Percentiles rank a stretch among this genome's conserved stretches.
Evolutionary conservation across 2,329 filamentous ascomycete species (phyloP).

Genomic region (Thelonectria rubi): DNA sequence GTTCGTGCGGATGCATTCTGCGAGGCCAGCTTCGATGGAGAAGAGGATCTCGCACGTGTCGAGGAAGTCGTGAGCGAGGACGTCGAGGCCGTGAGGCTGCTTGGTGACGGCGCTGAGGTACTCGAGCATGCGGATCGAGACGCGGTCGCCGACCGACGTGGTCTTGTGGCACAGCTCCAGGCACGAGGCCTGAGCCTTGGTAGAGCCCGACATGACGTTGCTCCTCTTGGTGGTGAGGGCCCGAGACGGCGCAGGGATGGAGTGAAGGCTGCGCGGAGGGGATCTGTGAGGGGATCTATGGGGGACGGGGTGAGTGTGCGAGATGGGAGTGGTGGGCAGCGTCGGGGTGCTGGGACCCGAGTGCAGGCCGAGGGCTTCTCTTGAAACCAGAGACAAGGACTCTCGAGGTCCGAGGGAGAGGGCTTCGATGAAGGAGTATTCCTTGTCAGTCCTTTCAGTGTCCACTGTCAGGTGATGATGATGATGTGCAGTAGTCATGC

Average conservation of each 20-base stretch:
- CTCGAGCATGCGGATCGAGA: conserved; percentile 72
- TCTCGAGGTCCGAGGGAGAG: conserved; percentile 41
- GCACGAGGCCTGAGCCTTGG: conserved; percentile 46
- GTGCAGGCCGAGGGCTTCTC: conserved; percentile 41
- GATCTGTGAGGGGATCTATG: neutral
- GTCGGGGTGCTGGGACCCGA: conserved; percentile 16
- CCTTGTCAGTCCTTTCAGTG: conserved; percentile 37
- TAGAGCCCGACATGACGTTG: conserved; percentile 34
- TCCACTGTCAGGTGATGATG: conserved; percentile 34
- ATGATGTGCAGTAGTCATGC: conserved; percentile 31
- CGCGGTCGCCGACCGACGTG: conserved; percentile 68
- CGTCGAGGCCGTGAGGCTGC: conserved; percentile 64
- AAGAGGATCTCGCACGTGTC: conserved; percentile 73
- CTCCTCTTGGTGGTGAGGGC: conserved; percentile 37
- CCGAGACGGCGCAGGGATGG: conserved; percentile 13
- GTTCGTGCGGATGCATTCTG: conserved; percentile 59
- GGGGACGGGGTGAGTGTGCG: neutral
- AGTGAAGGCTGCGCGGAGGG: neutral
- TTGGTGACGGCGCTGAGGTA: conserved; percentile 67
- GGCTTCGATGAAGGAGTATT: conserved; percentile 46
- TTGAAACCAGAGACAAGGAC: conserved; percentile 40
- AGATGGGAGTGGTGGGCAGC: conserved; percentile 15
- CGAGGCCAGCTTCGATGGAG: conserved; percentile 73
- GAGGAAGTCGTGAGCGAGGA: conserved; percentile 71
- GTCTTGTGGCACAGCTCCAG: conserved; percentile 63